phyloP scores from a whole-genome alignment of 305 asterid genomes.

The Stenogyne calaminthoides region DNA sequence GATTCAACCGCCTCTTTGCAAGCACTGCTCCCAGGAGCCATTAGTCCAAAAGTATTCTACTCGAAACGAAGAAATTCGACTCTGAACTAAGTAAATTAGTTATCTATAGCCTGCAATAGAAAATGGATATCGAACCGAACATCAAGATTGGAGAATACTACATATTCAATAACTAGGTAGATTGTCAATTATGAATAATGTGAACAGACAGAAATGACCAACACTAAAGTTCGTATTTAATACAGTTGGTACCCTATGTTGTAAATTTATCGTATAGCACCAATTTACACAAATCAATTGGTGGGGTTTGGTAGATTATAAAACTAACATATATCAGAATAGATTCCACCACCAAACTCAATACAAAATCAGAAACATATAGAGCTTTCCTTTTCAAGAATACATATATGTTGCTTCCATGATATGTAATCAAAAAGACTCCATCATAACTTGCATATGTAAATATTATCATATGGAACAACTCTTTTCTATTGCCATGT shows the following conservation, averaged over 20 bases:
- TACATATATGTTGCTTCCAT: slow-evolving; percentile 35
- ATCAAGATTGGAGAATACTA: slow-evolving; percentile 23
- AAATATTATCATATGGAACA: background rate
- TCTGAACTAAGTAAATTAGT: slow-evolving; percentile 13
- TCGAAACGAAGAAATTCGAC: slow-evolving; percentile 16
- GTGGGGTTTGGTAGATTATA: slow-evolving; percentile 56
- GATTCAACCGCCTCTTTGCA: slow-evolving; percentile 57
- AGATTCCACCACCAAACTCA: slow-evolving; percentile 65
- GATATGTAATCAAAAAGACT: slow-evolving; percentile 31
- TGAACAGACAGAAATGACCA: slow-evolving; percentile 28
- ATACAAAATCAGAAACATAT: slow-evolving; percentile 39
- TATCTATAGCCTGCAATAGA: slow-evolving; percentile 30
- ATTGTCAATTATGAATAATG: slow-evolving; percentile 21
- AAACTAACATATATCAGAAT: slow-evolving; percentile 53
- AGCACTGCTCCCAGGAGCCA: slow-evolving; percentile 69
- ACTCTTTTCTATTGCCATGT: background rate
- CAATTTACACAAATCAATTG: slow-evolving; percentile 33
- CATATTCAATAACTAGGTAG: slow-evolving; percentile 19
- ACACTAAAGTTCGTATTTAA: slow-evolving; percentile 20
- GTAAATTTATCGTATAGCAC: slow-evolving; percentile 27
- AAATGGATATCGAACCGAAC: slow-evolving; percentile 23
- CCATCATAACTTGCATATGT: slow-evolving; percentile 16
- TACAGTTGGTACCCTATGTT: slow-evolving; percentile 27
- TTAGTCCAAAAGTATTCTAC: slow-evolving; percentile 26
- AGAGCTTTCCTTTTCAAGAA: slow-evolving; percentile 36